Evolutionary conservation across 768 basidiomycete species (phyloP), one percentile per base, ranked within the genome.

Genomic region (Neoboletus subvelutipes): DNA sequence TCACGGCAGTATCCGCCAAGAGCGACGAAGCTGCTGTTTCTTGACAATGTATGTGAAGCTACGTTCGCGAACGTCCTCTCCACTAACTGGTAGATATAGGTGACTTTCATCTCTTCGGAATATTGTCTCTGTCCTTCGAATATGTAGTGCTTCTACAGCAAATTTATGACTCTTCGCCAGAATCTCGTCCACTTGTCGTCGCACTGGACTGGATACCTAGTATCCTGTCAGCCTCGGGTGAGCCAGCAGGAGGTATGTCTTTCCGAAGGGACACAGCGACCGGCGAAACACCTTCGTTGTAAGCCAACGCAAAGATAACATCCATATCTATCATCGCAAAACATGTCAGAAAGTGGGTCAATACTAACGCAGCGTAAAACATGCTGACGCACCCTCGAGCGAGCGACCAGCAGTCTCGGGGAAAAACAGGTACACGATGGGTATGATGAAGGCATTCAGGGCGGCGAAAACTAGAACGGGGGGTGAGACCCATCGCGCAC

Each of bases 371-470:
- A 12, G 2, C 13, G 6, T 28, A 18, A 5, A 48, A 3, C 6
- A 33, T 4, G 26, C 10, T 20, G 12, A 65, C 64, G n/a, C 52
- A 75, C 77, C 83, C 73, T 84, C 83, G 17, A 84, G 67, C 0
- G 83, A 84, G 42, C 82, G 78, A 26, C 82, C 81, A 18, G 83
- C 78, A 4, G 83, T 85, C 71, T 85, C 83, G 57, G 76, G 84
- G 71, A 84, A 84, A 72, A 82, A 85, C 49, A 83, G 64, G 64
- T 85, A 86, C 4, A 85, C 81, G 17, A 78, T 61, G 22, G 83
- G 83, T 31, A 84, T 72, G 54, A 85, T 80, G 50, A 81, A 74
- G 5, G 83, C 82, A n/a, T n/a, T n/a, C n/a, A n/a, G n/a, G n/a
- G n/a, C n/a, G n/a, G n/a, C n/a, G n/a, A n/a, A n/a, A n/a, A 84